Evolutionary conservation across 1,284 basidiomycete genomes (phyloP).

Genomic region (Schizopora paradoxa): DNA sequence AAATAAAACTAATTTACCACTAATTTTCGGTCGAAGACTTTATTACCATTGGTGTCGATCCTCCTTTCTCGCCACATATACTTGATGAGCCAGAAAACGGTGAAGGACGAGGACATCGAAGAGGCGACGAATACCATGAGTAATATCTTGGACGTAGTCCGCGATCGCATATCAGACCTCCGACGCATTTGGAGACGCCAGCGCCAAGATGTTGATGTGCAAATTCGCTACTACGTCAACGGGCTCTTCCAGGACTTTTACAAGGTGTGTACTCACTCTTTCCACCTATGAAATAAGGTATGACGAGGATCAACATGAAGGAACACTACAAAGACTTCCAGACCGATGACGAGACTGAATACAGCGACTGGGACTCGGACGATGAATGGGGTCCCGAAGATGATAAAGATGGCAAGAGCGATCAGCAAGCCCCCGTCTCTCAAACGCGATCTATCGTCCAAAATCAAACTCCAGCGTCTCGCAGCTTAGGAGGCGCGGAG

Average conservation of each 20-base stretch:
- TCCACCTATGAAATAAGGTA: not conserved
- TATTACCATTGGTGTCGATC: slow-evolving; percentile 11
- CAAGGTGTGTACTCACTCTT: slow-evolving; percentile 12
- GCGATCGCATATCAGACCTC: slow-evolving; percentile 14
- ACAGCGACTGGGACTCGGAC: slow-evolving; percentile 17
- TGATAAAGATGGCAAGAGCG: not conserved
- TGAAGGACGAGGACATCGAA: slow-evolving; percentile 12
- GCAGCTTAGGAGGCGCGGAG: too few relatives aligned
- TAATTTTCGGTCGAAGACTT: too few relatives aligned
- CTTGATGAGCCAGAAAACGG: slow-evolving; percentile 10
- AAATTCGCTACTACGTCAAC: slow-evolving; percentile 19
- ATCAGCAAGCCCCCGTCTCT: too few relatives aligned
- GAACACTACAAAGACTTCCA: slow-evolving; percentile 10
- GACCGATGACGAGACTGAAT: slow-evolving; percentile 7
- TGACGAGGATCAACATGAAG: not conserved
- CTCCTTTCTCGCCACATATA: slow-evolving; percentile 15
- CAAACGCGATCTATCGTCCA: too few relatives aligned
- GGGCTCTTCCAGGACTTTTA: slow-evolving; percentile 19
- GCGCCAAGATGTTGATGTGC: slow-evolving; percentile 17
- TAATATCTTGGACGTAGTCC: slow-evolving; percentile 10
- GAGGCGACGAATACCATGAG: slow-evolving; percentile 8
- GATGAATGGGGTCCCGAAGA: slow-evolving; percentile 20
- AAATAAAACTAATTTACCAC: too few relatives aligned
- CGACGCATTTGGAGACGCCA: slow-evolving; percentile 19
- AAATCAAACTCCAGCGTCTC: too few relatives aligned